Conservation (phyloP, 2,329 filamentous ascomycete genomes). For the Trichophaea hybrida region DNA sequence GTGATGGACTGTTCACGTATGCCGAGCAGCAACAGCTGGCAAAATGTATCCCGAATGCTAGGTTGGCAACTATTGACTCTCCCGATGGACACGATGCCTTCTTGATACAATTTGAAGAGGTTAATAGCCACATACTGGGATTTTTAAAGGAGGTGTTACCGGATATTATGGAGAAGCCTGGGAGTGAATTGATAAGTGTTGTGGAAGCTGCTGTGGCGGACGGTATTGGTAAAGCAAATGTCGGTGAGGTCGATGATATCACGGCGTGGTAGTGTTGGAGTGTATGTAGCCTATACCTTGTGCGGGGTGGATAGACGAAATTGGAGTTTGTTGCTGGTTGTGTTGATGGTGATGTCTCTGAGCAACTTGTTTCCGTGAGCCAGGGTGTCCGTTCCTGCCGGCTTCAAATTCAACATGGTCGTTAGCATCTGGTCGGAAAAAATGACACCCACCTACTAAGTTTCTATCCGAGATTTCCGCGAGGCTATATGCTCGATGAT, state of each 20-base stretch:
- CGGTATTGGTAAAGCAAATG: conserved; percentile 52
- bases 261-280: conserved; percentile 59
- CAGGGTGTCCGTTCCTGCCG: too few relatives aligned
- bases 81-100: conserved; percentile 96
- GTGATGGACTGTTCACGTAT: conserved; percentile 90
- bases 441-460: too few relatives aligned
- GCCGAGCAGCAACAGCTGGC: conserved; percentile 91
- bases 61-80: conserved; percentile 75
- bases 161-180: conserved; percentile 58
- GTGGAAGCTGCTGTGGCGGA: conserved; percentile 39
- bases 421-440: too few relatives aligned
- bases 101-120: conserved; percentile 89
- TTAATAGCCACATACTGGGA: conserved; percentile 70
- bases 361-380: too few relatives aligned
- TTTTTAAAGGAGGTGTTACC: conserved; percentile 74
- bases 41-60: conserved; percentile 59
- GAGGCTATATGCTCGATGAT: too few relatives aligned
- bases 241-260: conserved; percentile 89
- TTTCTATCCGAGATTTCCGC: too few relatives aligned
- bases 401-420: too few relatives aligned
- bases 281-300: too few relatives aligned
- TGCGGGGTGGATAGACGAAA: too few relatives aligned
- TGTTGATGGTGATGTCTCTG: too few relatives aligned
- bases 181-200: conserved; percentile 34
- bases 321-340: too few relatives aligned